Evolutionary conservation across 768 basidiomycete genomes (phyloP), one percentile per base, ranked within the genome.

Genomic region (Macrolepiota albuminosa): DNA sequence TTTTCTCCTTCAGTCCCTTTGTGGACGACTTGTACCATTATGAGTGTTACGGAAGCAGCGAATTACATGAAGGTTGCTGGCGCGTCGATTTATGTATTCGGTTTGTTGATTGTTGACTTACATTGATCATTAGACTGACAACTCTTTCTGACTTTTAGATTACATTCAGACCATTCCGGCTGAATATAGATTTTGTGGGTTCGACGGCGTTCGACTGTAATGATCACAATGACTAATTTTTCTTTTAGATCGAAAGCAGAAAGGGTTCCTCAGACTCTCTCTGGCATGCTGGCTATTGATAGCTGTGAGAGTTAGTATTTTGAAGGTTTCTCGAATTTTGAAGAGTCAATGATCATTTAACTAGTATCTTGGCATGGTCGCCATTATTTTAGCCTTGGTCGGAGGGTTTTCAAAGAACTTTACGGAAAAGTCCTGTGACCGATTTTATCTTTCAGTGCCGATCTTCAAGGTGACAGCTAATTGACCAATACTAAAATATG

Each of bases 291-390:
- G 65, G 63, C 49, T 66, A 16, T 52, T 66, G 56, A 60, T 66
- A 16, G 29, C 61, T 34, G 63, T 64, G 4, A 40, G 65, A 40
- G 65, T 66, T 7, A 40, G 60, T 60, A 50, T 33, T 57, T 6
- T 16, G 4, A 18, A 10, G 4, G 34, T 50, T 31, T 54, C 34
- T 45, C 18, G 55, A 13, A 31, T 26, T 1, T 45, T 31, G 24
- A 14, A 42, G 21, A 24, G 5, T 36, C 50, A 24, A n/a, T 37
- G 14, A 24, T 56, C 7, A 31, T 43, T 43, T 16, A 18, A 13
- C n/a, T 37, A 66, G 66, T 66, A 66, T 37, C 63, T 66, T 36
- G 66, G 63, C 18, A 66, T 66, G 66, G 54, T 51, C n/a, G 59
- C 59, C 36, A 66, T 64, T 45, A 21, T 66, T 40, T 46, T 66